phyloP scores from a whole-genome alignment of 2,329 filamentous ascomycete genomes.

The Fusarium sp. region DNA sequence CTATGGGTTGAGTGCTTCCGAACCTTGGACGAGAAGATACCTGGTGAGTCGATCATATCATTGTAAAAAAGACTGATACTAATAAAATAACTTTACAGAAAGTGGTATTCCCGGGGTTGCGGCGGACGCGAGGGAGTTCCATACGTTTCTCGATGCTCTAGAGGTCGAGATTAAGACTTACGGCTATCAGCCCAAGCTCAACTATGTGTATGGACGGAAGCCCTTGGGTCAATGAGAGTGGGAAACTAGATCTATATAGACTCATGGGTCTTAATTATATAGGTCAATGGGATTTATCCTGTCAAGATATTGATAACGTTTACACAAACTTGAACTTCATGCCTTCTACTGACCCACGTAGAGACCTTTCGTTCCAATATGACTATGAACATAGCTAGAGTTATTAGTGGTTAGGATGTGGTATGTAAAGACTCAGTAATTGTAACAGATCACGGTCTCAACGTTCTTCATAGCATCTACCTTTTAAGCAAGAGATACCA shows the following conservation, averaged over 20 bases:
- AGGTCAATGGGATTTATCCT: too few relatives aligned
- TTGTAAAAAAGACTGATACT: accelerated
- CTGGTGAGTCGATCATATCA: background rate
- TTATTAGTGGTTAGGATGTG: accelerated
- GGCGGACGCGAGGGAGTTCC: background rate
- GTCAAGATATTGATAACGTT: accelerated
- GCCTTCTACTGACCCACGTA: accelerated
- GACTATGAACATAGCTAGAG: accelerated
- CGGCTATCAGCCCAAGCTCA: background rate
- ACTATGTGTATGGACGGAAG: background rate
- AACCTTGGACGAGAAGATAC: background rate
- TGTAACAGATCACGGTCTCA: too few relatives aligned
- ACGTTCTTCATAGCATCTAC: background rate
- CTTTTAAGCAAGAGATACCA: accelerated
- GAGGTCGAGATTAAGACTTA: background rate
- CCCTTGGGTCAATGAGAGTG: background rate
- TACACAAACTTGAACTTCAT: background rate
- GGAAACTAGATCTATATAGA: background rate
- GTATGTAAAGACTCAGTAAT: too few relatives aligned
- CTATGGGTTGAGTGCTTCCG: background rate
- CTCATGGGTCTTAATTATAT: too few relatives aligned
- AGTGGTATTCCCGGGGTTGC: background rate
- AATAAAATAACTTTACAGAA: background rate
- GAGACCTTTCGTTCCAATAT: accelerated
- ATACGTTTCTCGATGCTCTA: background rate